Conservation (phyloP, 345 rosid species). For the Eucalyptus erythrocorys region DNA sequence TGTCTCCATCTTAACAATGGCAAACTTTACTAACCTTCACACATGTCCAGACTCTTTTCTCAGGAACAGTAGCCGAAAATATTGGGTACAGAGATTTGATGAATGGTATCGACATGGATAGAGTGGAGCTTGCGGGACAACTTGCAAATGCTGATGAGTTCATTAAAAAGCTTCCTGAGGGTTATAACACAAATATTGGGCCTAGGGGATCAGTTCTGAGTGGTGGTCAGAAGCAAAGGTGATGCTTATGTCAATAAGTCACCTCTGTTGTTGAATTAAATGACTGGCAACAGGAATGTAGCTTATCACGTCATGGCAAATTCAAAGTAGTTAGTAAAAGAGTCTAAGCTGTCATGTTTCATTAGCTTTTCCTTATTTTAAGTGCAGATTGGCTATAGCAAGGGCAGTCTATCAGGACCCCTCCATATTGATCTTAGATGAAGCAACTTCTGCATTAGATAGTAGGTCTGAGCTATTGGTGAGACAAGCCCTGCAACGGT, state of each 20-base stretch:
- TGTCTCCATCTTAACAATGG: not conserved
- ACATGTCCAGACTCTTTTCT: slow-evolving; percentile 55
- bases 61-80: slow-evolving; percentile 93
- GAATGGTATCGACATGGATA: slow-evolving; percentile 54
- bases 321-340: not conserved
- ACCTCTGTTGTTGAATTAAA: too few relatives aligned
- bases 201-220: slow-evolving; percentile 87
- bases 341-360: not conserved
- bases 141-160: slow-evolving; percentile 89
- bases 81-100: slow-evolving; percentile 81
- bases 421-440: slow-evolving; percentile 80
- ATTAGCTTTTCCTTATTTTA: not conserved
- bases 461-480: slow-evolving; percentile 79
- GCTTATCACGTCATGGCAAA: not conserved
- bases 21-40: not conserved
- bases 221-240: slow-evolving; percentile 98
- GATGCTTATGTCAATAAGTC: not conserved
- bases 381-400: slow-evolving; percentile 80
- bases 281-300: not conserved
- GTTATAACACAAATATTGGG: slow-evolving; percentile 66
- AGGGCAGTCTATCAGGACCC: slow-evolving; percentile 84
- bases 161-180: slow-evolving; percentile 63
- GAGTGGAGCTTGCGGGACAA: slow-evolving; percentile 62
- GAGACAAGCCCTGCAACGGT: slow-evolving; percentile 71
- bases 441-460: slow-evolving; percentile 97